Evolutionary conservation across 1,284 basidiomycete species (phyloP), one percentile per base, ranked within the genome.

Genomic region (Ceratobasidium sp.): DNA sequence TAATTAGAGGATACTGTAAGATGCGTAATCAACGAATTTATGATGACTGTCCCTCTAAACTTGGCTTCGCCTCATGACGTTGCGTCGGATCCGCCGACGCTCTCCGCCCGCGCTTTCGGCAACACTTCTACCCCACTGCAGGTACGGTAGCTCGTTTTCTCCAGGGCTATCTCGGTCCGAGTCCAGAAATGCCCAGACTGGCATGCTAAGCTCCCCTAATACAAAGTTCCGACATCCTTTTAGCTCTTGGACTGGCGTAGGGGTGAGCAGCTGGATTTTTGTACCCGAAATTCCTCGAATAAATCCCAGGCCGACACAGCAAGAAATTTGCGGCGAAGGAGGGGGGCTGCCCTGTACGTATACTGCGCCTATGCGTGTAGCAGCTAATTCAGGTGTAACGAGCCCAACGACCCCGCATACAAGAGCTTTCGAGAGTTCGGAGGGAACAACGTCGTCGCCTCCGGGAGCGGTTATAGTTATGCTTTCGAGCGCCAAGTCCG

Each of bases 131-230:
- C 91, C 91, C 92, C 93, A 94, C 80, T 93, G 91, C 81, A 98
- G 85, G 85, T 91, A 98, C 23, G 96, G 96, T 57, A 95, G 91
- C 46, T 88, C 86, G 2, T 86, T 84, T 33, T 18, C 83, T 83
- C 83, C 80, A 71, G 82, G 87, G 23, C 84, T 85, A 48, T 85
- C 86, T 38, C 81, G 81, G 38, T 82, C 75, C 59, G 83, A 78
- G 88, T 98, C 95, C 66, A 98, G 85, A 90, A 96, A 91, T 0
- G 93, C 96, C 89, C 92, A 94, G 0, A 96, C 86, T 0, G 96
- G 96, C 0, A 98, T 85, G 82, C 97, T 95, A 80, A 98, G 86
- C 81, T 94, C 94, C 4, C 96, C 96, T 82, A 94, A 95, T 50
- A 96, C 90, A 0, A 97, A 83, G 18, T 90, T 86, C 0, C 87